A percentile compares a stretch with the other conserved stretches of the same genome.
Evolutionary conservation across 2,329 filamentous ascomycete species (phyloP).

Genomic region (Shiraia sp.): DNA sequence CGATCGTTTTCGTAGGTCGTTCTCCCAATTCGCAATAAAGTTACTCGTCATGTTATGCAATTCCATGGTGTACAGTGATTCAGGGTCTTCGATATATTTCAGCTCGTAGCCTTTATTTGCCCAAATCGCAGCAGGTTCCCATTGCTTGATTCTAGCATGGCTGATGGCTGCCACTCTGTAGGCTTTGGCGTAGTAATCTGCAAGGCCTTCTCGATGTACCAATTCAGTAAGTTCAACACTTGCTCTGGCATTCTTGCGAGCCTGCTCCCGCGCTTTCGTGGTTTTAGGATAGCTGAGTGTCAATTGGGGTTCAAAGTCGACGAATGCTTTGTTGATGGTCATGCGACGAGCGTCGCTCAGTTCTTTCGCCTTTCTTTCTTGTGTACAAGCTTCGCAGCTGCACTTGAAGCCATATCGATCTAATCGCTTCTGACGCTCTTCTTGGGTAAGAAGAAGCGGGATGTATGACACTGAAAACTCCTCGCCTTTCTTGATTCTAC

Average conservation of each 20-base stretch:
- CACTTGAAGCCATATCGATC: conserved; percentile 44
- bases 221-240: conserved; percentile 33
- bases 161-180: conserved; percentile 38
- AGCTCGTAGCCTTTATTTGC: conserved; percentile 37
- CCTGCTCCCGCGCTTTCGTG: conserved; percentile 23
- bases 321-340: conserved; percentile 32
- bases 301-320: conserved; percentile 30
- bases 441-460: conserved; percentile 34
- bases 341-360: conserved; percentile 33
- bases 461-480: conserved; percentile 48
- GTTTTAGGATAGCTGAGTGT: conserved; percentile 25
- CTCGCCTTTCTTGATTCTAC: conserved; percentile 45
- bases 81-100: conserved; percentile 32
- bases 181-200: conserved; percentile 40
- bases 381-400: conserved; percentile 44
- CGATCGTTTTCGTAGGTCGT: no score
- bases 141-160: conserved; percentile 32
- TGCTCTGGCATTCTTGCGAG: conserved; percentile 29
- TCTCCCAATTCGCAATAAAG: conserved; percentile 38
- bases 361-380: conserved; percentile 12
- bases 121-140: conserved; percentile 36
- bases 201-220: conserved; percentile 39
- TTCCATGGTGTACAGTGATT: conserved; percentile 31
- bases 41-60: conserved; percentile 32
- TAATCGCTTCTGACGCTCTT: conserved; percentile 35